Evolutionary conservation across 2,329 filamentous ascomycete genomes (phyloP), one percentile per base, ranked within the genome.

Genomic region (Alternaria dauci): DNA sequence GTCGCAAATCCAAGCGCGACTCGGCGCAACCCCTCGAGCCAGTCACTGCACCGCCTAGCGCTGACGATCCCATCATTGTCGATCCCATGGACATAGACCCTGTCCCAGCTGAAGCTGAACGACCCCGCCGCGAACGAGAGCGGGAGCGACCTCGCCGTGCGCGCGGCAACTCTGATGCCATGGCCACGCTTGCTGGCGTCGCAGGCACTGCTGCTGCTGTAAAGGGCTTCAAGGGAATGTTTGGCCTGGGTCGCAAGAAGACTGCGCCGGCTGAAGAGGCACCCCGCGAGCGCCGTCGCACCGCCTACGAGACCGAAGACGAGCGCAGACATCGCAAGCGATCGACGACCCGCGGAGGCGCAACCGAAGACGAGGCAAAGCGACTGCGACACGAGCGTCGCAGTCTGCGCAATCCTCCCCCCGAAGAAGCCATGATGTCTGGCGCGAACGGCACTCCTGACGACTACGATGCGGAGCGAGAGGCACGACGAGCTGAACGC

Each of bases 101-200:
- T 50, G 80, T 81, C 20, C 85, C 85, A 65, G 82, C 85, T 51
- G 78, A 81, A 52, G 65, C 68, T 67, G 70, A 72, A 59, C 64
- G 69, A 44, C 80, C 81, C 51, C 79, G 79, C 62, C 83, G 85
- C 55, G 63, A 68, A 48, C 73, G 65, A 81, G 61, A 66, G 28
- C 71, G 64, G 81, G 70, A 72, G 51, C 66, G 69, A 59, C 68
- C 70, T 20, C 70, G 70, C 59, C 84, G 53, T 78, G 85, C 36
- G 70, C 88, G 47, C 88, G 86, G 87, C 38, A 87, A 84, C 66
- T 89, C 89, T 4, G 85, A 81, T 55, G 83, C 88, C 3, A 89
- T 87, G 74, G 90, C 88, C 71, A 71, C 72, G 18, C 63, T 75
- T 60, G 71, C 69, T 47, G 67, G 70, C 39, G 73, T 75, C 34